phyloP scores from a whole-genome alignment of 306 rosid species.

The Fagus crenata region DNA sequence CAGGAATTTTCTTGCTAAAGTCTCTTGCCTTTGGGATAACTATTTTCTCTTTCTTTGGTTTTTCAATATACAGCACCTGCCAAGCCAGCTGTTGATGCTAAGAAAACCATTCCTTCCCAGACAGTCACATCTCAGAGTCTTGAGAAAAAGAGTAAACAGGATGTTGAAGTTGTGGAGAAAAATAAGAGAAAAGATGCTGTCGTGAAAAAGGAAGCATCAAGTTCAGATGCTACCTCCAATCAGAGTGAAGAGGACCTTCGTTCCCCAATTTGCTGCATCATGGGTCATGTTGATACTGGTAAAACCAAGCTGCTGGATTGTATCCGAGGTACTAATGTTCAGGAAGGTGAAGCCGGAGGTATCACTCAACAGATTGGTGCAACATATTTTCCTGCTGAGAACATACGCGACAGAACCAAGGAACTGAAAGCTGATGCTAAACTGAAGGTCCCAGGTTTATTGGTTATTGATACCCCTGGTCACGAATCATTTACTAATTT shows the following conservation, averaged over 20 bases:
- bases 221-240: constrained; percentile 42
- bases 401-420: constrained; percentile 90
- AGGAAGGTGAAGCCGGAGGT: constrained; percentile 99
- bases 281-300: constrained; percentile 99
- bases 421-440: constrained; percentile 95
- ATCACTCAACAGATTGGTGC: constrained; percentile 99
- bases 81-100: constrained; percentile 41
- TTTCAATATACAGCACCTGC: constrained; percentile 13
- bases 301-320: constrained; percentile 94
- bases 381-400: constrained; percentile 89
- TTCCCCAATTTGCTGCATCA: constrained; percentile 97
- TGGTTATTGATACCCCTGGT: constrained; percentile 97
- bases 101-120: constrained; percentile 42
- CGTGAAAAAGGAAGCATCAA: constrained; percentile 29
- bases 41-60: not conserved
- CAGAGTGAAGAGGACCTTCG: constrained; percentile 73
- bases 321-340: constrained; percentile 93
- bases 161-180: constrained; percentile 38
- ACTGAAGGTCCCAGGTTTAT: constrained; percentile 84
- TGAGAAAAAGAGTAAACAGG: constrained; percentile 43
- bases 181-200: constrained; percentile 34
- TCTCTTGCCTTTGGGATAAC: not conserved
- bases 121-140: constrained; percentile 36
- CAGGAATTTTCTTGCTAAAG: not conserved
- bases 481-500: constrained; percentile 88